Evolutionary conservation across 2,329 filamentous ascomycete genomes (phyloP).

Genomic region (Ophiocordyceps robertsii): DNA sequence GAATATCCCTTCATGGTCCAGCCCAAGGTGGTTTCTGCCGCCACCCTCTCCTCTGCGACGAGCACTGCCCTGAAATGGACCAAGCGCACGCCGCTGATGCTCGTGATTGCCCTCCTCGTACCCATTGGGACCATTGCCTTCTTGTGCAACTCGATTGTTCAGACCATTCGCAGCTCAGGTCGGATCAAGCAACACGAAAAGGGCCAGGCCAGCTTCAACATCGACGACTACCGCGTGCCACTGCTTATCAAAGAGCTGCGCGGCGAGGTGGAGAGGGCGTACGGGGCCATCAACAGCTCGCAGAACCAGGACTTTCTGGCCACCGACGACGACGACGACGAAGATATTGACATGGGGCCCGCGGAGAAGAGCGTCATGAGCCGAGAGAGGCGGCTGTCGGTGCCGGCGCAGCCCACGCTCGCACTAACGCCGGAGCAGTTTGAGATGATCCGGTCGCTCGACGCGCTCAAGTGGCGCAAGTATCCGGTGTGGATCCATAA

Average conservation of each 20-base stretch:
- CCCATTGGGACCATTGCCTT: conserved; percentile 61
- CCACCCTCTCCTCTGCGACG: conserved; percentile 18
- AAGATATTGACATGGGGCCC: conserved; percentile 15
- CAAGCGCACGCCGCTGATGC: conserved; percentile 45
- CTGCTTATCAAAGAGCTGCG: conserved; percentile 64
- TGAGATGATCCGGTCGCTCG: conserved; percentile 65
- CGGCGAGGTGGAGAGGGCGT: conserved; percentile 62
- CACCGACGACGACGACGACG: conserved; percentile 33
- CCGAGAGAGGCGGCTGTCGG: conserved; percentile 26
- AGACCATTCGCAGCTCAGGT: conserved; percentile 60
- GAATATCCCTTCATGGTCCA: conserved; percentile 42
- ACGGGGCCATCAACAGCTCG: conserved; percentile 56
- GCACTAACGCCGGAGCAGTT: conserved; percentile 74
- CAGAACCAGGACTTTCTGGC: conserved; percentile 61
- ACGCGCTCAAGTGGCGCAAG: conserved; percentile 51
- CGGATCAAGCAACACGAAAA: conserved; percentile 66
- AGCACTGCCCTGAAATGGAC: conserved; percentile 21
- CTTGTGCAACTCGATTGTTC: conserved; percentile 61
- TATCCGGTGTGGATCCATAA: conserved; percentile 65
- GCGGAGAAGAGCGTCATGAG: conserved; percentile 27
- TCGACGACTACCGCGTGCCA: conserved; percentile 61
- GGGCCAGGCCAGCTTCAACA: conserved; percentile 52
- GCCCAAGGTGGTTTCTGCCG: conserved; percentile 12
- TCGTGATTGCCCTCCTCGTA: conserved; percentile 56
- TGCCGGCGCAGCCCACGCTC: conserved; percentile 50